phyloP scores from a whole-genome alignment of 2,329 filamentous ascomycete species.

The Parastagonospora avenae region DNA sequence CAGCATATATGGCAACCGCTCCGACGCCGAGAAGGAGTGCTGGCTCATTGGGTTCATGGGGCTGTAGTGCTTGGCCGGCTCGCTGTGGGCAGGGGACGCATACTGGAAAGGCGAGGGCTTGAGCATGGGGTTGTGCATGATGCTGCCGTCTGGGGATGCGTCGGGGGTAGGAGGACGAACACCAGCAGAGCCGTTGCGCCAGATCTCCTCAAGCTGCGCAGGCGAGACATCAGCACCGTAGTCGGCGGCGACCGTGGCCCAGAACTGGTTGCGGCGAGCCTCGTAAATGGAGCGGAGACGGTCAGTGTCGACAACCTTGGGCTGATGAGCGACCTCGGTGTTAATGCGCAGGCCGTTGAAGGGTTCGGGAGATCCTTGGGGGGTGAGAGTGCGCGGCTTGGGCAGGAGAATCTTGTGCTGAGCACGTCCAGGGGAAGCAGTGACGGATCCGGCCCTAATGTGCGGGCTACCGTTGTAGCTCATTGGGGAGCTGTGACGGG shows the following conservation, averaged over 20 bases:
- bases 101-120: slow-evolving; percentile 37
- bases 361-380: slow-evolving; percentile 46
- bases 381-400: slow-evolving; percentile 61
- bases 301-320: slow-evolving; percentile 64
- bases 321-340: slow-evolving; percentile 51
- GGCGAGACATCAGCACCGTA: slow-evolving; percentile 70
- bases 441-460: slow-evolving; percentile 35
- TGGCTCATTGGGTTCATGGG: slow-evolving; percentile 36
- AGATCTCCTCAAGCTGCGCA: slow-evolving; percentile 71
- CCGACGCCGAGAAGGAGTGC: slow-evolving; percentile 39
- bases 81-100: slow-evolving; percentile 34
- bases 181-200: slow-evolving; percentile 50
- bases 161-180: slow-evolving; percentile 47
- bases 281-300: slow-evolving; percentile 74
- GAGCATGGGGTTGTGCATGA: slow-evolving; percentile 42
- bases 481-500: slow-evolving; percentile 49
- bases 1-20: slow-evolving; percentile 44
- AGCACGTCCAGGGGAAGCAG: slow-evolving; percentile 62
- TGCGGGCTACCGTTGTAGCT: slow-evolving; percentile 51
- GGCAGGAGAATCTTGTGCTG: slow-evolving; percentile 61
- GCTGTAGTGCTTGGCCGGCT: slow-evolving; percentile 40
- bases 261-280: slow-evolving; percentile 72
- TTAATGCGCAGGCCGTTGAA: slow-evolving; percentile 50
- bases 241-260: slow-evolving; percentile 72
- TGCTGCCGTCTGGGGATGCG: slow-evolving; percentile 45